Percentiles rank a stretch among this genome's conserved stretches.
These are phyloP conservation scores for Aspergillus fumigatiaffinis DNA, from an alignment of 2,329 filamentous ascomycete species.

Conservation along the genomic window DNA sequence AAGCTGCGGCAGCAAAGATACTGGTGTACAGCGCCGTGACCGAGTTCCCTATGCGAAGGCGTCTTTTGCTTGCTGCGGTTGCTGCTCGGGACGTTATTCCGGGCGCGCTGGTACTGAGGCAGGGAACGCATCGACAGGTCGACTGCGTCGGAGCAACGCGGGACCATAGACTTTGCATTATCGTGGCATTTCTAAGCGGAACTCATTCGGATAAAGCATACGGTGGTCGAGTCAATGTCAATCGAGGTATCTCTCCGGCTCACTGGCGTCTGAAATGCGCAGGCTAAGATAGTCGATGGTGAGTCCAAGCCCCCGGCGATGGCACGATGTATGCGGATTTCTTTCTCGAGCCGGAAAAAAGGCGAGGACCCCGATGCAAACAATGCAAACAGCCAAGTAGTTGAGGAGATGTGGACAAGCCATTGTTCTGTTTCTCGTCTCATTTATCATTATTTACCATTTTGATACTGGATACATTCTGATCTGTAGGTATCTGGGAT, in stretches of 20 bases:
- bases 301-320: slow-evolving; percentile 1
- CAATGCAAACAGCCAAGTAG: slow-evolving; percentile 32
- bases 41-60: slow-evolving; percentile 40
- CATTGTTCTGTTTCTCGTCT: neutral
- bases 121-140: slow-evolving; percentile 41
- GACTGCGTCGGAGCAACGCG: slow-evolving; percentile 36
- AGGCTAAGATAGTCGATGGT: neutral
- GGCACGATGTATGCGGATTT: slow-evolving; percentile 1
- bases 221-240: neutral
- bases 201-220: neutral
- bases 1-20: slow-evolving; percentile 40
- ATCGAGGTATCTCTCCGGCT: slow-evolving; percentile 15
- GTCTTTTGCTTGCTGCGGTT: slow-evolving; percentile 34
- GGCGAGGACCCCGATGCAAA: slow-evolving; percentile 27
- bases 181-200: slow-evolving; percentile 28
- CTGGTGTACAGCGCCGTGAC: slow-evolving; percentile 43
- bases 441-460: neutral
- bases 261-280: slow-evolving; percentile 8
- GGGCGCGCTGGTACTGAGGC: slow-evolving; percentile 33
- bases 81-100: slow-evolving; percentile 33
- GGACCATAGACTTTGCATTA: slow-evolving; percentile 45
- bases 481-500: neutral
- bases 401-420: neutral
- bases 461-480: neutral
- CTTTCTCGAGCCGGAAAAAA: slow-evolving; percentile 10